Base-by-base conservation (phyloP, 2,329 filamentous ascomycete species). In the Xylariomycetidae sp. region DNA sequence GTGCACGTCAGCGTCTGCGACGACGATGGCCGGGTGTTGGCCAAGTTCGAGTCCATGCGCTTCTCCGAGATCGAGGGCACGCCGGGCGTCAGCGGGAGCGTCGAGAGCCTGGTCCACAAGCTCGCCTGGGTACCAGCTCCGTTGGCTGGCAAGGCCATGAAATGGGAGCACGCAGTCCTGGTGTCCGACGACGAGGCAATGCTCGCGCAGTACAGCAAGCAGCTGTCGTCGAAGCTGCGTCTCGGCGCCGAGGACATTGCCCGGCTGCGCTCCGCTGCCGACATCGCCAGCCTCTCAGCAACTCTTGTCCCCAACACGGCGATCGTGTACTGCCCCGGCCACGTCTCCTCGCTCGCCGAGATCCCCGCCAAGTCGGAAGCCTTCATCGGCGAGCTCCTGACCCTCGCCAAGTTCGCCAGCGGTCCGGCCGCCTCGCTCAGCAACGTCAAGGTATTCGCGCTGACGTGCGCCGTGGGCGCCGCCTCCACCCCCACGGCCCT, bases 1-100 rank as follows among this genome's bases (percentile, higher is more conserved):
- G 52, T 44, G 2, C 37, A 61, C 35, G 55, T 63, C 30, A 54
- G 14, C 19, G 34, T 48, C 12, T 29, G 27, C 8, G 31, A 34
- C 10, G 39, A 34, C 2, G 12, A 43, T 3, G 61, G 62, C 2
- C 26, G 47, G 1, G 33, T 56, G 3, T 32, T 65, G 2, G 50
- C 49, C 25, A 39, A 38, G 31, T 47, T 65, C 23, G 39, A 43
- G 12, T 47, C 44, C 0, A 62, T 65, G 58, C 45, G 50, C 4
- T 64, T 65, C 34, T 54, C 63, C 5, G 58, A 59, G 27, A 50
- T 66, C n/a, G 61, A 65, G 31, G 58, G 50, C 5, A 46, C 46
- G 43, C 19, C 9, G 7, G 34, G 37, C 6, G 30, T 34, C 10
- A 34, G 37, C 23, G 34, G 37, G 4, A 25, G 34, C 25, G 35